Conservation (phyloP, 306 rosid species). For the Cyclanthera cordifolia region DNA sequence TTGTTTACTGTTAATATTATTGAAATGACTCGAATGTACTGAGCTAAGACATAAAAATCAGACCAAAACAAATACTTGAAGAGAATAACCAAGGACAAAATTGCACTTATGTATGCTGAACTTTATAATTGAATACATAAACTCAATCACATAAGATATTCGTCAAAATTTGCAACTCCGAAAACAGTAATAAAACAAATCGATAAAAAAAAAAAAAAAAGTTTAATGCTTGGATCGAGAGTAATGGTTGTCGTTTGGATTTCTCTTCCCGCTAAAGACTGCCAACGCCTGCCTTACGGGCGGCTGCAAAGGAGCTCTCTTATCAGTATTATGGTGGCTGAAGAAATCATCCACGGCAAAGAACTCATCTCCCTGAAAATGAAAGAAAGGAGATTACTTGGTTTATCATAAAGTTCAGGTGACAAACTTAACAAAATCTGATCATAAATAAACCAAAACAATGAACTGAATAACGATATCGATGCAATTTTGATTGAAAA, state of each 20-base stretch:
- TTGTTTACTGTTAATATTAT: too few relatives aligned
- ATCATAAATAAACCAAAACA: background rate
- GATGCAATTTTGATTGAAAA: background rate
- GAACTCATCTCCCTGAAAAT: slow-evolving; percentile 52
- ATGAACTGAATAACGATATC: background rate
- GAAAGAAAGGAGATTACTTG: background rate
- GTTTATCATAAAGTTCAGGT: background rate
- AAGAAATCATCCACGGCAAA: slow-evolving; percentile 38
- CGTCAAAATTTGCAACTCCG: background rate
- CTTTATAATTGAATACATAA: background rate
- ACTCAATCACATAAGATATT: slow-evolving; percentile 2
- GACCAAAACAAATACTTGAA: background rate
- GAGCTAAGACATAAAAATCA: background rate
- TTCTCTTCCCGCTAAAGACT: slow-evolving; percentile 65
- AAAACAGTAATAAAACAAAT: background rate
- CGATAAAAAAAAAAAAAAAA: background rate
- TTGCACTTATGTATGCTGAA: background rate
- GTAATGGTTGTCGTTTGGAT: slow-evolving; percentile 86
- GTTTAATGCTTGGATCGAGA: slow-evolving; percentile 51
- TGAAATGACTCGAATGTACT: too few relatives aligned
- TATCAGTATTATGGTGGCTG: slow-evolving; percentile 53
- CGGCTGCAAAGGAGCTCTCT: slow-evolving; percentile 69
- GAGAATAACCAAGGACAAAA: background rate
- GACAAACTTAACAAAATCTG: background rate
- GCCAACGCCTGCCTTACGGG: slow-evolving; percentile 69